Conservation (phyloP, 78 protist species). For the Dictyostelium intermedium region DNA sequence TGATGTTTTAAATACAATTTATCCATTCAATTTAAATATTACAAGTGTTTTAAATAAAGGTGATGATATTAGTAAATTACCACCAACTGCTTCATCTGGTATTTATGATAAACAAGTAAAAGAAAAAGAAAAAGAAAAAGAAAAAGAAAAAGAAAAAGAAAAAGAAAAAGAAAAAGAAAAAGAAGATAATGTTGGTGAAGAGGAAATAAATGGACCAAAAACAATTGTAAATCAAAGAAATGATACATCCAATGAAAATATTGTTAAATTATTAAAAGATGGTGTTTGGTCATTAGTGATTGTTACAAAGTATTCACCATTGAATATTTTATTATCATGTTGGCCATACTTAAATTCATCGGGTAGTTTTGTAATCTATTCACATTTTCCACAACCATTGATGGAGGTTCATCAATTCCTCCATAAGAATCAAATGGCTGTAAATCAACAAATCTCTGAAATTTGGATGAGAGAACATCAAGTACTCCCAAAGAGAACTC, state of each 20-base stretch:
- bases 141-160: not conserved
- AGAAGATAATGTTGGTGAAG: not conserved
- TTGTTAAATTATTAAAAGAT: conserved; percentile 8
- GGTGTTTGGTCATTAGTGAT: conserved; percentile 39
- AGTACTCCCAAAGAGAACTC: conserved; percentile 80
- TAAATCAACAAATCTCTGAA: conserved; percentile 44
- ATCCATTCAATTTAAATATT: conserved; percentile 23
- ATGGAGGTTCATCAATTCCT: conserved; percentile 49
- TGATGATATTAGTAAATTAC: not conserved
- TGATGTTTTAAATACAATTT: conserved; percentile 14
- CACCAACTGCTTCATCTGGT: not conserved
- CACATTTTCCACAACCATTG: conserved; percentile 31
- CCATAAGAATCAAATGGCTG: conserved; percentile 10
- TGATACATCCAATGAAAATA: conserved; percentile 25
- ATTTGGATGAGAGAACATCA: conserved; percentile 84
- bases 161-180: not conserved
- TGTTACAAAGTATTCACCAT: conserved; percentile 67
- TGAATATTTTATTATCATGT: conserved; percentile 14
- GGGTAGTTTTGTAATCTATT: conserved; percentile 53
- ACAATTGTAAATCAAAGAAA: not conserved
- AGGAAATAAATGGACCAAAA: not conserved
- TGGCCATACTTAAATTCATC: conserved; percentile 42
- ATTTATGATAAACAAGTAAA: not conserved
- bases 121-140: not conserved
- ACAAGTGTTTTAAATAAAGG: conserved; percentile 9